Base-by-base conservation (phyloP, 768 basidiomycete species). In the Trichaptum fuscoviolaceum region DNA sequence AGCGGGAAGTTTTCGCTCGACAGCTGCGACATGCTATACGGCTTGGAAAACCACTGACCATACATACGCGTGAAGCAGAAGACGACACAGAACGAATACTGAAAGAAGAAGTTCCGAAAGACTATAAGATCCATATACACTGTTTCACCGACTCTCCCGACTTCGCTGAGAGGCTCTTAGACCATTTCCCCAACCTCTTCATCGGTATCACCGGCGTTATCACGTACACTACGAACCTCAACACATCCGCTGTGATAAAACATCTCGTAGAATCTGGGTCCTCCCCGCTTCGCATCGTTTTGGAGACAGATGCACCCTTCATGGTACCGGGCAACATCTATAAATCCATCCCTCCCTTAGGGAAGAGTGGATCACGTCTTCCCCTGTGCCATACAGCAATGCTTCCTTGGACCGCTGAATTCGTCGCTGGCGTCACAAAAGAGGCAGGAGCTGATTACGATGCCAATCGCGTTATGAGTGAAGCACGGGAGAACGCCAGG, bases 151-250 rank as follows among this genome's bases (percentile, higher is more conserved):
- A 95, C 73, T 80, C 88, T 0, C 91, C 91, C 0, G 87, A 80
- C 23, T 89, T 94, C 69, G 93, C 89, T 0, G 80, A 79, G 52
- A 82, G 88, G 2, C 80, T 96, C 18, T 79, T 95, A 0, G 85
- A 84, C 18, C 84, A 92, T 70, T 95, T 94, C 74, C 86, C 90
- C 0, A 92, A 94, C 73, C 84, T 93, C 17, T 89, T 84, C 73
- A 92, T 95, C 62, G 93, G 93, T 2, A 85, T 95, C 62, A 95
- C 93, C 2, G 91, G 91, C 58, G 93, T 95, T 30, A 86, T 94
- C 66, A 89, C 93, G 0, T 95, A 91, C 73, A 71, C 90, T 0
- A 85, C 87, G 0, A 95, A 95, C 72, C 69, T 79, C 58, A 86
- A 93, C 71, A 95, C 93, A 0, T 78, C 89, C 12, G 76, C 79